Evolutionary conservation across 257 asterid genomes (phyloP).

Genomic region (Primulina eburnea): DNA sequence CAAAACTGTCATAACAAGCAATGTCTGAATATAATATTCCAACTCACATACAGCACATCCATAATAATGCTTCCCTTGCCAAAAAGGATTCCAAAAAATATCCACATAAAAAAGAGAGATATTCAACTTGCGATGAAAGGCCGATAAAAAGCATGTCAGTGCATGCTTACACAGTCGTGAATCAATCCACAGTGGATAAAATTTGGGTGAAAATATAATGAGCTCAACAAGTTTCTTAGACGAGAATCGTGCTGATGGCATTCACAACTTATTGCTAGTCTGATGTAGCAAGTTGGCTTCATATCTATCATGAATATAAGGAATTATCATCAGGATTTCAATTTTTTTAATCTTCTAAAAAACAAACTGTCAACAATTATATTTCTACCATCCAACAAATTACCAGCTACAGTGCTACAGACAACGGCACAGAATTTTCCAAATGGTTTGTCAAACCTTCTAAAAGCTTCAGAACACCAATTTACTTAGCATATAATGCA

Average conservation of each 20-base stretch:
- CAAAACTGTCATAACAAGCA: no score
- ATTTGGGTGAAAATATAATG: background rate
- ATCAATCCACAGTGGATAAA: background rate
- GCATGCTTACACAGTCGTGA: background rate
- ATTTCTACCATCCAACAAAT: background rate
- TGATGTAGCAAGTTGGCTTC: background rate
- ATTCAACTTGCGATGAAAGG: background rate
- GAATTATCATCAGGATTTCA: background rate
- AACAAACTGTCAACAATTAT: background rate
- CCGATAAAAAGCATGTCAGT: background rate
- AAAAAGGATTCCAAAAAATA: no score
- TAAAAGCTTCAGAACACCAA: slow-evolving; percentile 1
- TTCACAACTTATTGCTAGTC: background rate
- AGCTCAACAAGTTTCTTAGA: background rate
- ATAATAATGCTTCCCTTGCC: no score
- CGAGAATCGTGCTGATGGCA: background rate
- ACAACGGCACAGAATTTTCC: background rate
- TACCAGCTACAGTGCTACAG: background rate
- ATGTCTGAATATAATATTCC: no score
- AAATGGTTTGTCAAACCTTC: background rate
- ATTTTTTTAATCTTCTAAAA: no score
- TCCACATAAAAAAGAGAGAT: background rate
- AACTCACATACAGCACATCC: no score
- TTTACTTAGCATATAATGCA: background rate
- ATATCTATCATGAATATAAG: background rate